Base-by-base conservation (phyloP, 768 basidiomycete species). In the Macrocybe gigantea region DNA sequence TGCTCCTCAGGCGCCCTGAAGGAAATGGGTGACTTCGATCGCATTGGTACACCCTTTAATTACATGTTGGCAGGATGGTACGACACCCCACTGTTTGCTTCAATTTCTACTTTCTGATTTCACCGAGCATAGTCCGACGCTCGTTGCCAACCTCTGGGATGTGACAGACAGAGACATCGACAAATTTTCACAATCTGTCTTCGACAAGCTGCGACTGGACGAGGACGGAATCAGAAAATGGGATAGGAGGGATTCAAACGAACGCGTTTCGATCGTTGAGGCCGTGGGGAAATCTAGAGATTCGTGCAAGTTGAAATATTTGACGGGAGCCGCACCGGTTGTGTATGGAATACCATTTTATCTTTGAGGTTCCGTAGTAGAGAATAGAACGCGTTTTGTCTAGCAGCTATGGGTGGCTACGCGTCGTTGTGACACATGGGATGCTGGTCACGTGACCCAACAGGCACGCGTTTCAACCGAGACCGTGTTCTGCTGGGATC, bases 51-150 rank as follows among this genome's bases (percentile, higher is more conserved):
- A 10, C 92, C 96, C 0, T 84, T 89, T 63, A 85, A 92, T 56
- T 99, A 99, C 63, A 91, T 97, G 88, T 61, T 97, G n/a, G 91
- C 86, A 37, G 96, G 95, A 59, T 95, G 94, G 95, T 97, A 59
- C 60, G 93, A 44, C n/a, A 15, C 48, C 6, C 43, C 29, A 37
- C 44, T 7, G 10, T 15, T 38, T 5, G 6, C 29, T 9, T 22
- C 40, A 22, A 29, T 8, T 44, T 34, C 5, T 34, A 12, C 29
- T 32, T 43, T 38, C 32, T 47, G 10, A 41, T 36, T 45, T 50
- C 6, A 46, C 34, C 36, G 40, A 11, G 14, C 40, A 15, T 51
- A 93, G 95, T 52, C 95, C 96, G 12, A 87, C 93, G 1, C 74
- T 98, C 32, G 82, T 97, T 9, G 96, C 91, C 0, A 97, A 95